Conservation (phyloP, 2,329 filamentous ascomycete species). For the Allantophomopsis lycopodina region DNA sequence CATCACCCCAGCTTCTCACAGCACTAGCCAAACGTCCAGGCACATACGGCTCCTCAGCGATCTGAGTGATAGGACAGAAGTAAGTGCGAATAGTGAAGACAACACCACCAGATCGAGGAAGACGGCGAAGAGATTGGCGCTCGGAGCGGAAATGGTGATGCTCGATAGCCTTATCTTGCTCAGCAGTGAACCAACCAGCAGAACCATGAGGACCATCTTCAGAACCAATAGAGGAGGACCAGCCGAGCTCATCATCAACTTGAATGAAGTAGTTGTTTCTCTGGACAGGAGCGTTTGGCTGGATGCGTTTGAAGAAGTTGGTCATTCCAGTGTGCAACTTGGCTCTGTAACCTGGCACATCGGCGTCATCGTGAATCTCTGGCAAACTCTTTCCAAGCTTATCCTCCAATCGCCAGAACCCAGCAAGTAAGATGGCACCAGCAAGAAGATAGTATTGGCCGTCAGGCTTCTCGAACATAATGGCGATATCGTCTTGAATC, state of each 20-base stretch:
- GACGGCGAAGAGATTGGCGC: constrained; percentile 44
- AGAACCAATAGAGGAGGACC: constrained; percentile 61
- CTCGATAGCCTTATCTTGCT: constrained; percentile 58
- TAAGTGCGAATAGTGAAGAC: constrained; percentile 54
- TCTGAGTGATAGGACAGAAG: constrained; percentile 37
- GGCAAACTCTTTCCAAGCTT: constrained; percentile 70
- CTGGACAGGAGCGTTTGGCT: constrained; percentile 48
- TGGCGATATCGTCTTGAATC: constrained; percentile 68
- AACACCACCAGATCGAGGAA: constrained; percentile 37
- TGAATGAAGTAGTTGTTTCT: constrained; percentile 79
- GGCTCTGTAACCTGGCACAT: constrained; percentile 58
- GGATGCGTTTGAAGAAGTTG: constrained; percentile 64
- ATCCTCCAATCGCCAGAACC: constrained; percentile 73
- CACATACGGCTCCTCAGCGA: constrained; percentile 55
- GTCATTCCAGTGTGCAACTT: constrained; percentile 68
- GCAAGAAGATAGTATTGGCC: constrained; percentile 73
- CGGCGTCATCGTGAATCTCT: constrained; percentile 66
- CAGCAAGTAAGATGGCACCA: constrained; percentile 61
- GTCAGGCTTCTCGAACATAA: constrained; percentile 68
- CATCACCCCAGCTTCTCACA: constrained; percentile 67
- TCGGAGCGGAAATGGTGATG: constrained; percentile 66
- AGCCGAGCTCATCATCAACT: constrained; percentile 64
- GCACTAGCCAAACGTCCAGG: constrained; percentile 67
- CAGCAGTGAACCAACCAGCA: constrained; percentile 62
- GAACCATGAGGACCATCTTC: constrained; percentile 44